These are phyloP conservation scores for Alloteropsis semialata DNA, from an alignment of 176 grass and related monocot genomes.

Conservation along the genomic window DNA sequence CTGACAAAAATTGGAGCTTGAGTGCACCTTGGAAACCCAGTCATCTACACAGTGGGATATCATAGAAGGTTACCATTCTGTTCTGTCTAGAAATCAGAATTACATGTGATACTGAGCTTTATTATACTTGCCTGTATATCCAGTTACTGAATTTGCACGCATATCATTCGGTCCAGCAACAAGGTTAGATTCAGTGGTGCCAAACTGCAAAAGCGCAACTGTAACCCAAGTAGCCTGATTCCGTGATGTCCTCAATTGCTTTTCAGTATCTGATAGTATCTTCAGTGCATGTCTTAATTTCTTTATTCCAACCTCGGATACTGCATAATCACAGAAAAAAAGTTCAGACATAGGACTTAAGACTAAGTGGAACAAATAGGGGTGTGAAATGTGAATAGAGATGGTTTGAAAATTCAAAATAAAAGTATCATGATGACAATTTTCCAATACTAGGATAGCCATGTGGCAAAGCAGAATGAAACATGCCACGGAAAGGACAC, in stretches of 20 bases:
- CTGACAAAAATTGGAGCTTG: slow-evolving; percentile 68
- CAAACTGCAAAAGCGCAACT: slow-evolving; percentile 98
- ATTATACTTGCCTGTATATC: slow-evolving; percentile 66
- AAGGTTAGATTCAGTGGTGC: slow-evolving; percentile 60
- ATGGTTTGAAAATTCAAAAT: neutral
- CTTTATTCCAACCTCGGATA: slow-evolving; percentile 79
- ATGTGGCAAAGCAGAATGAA: slow-evolving; percentile 6
- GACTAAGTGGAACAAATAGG: neutral
- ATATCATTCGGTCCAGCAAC: slow-evolving; percentile 56
- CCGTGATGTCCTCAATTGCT: slow-evolving; percentile 92
- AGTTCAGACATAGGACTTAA: neutral
- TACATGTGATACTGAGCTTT: neutral
- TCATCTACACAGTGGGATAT: slow-evolving; percentile 58
- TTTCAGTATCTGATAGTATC: slow-evolving; percentile 94
- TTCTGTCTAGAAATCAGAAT: neutral
- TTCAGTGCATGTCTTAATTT: slow-evolving; percentile 89
- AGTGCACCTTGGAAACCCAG: slow-evolving; percentile 67
- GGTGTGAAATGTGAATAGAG: neutral
- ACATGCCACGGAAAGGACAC: slow-evolving; percentile 8
- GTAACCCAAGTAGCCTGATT: slow-evolving; percentile 98
- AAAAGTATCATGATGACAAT: neutral
- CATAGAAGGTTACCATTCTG: slow-evolving; percentile 13
- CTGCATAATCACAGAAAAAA: slow-evolving; percentile 42
- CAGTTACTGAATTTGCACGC: slow-evolving; percentile 46
- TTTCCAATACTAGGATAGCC: neutral